Evolutionary conservation across 768 basidiomycete species (phyloP).

Genomic region (Tubosaeta brunneosetosa): DNA sequence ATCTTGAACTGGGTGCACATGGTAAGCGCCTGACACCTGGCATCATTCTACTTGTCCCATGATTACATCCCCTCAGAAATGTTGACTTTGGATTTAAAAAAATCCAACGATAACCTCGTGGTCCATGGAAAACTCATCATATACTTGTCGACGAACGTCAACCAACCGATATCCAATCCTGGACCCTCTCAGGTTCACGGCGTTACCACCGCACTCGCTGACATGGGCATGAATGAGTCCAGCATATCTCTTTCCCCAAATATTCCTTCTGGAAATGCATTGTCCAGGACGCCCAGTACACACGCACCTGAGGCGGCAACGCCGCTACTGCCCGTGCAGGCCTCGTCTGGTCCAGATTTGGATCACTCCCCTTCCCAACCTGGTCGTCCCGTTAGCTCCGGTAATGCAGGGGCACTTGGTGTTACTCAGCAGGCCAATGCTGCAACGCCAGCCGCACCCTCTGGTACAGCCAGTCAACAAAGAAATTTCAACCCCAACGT

Average conservation of each 20-base stretch:
- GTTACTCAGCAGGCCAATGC: constrained; percentile 19
- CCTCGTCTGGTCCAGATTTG: constrained; percentile 27
- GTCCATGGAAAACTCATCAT: constrained; percentile 98
- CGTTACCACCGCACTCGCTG: constrained; percentile 53
- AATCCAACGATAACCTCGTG: constrained; percentile 97
- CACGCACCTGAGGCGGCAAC: constrained; percentile 53
- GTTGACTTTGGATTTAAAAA: constrained; percentile 94
- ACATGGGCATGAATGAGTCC: constrained; percentile 58
- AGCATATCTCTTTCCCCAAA: constrained; percentile 53
- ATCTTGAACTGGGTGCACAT: constrained; percentile 89
- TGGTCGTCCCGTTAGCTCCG: constrained; percentile 36
- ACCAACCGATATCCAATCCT: constrained; percentile 78
- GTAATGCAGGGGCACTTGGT: constrained; percentile 18
- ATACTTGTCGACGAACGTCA: constrained; percentile 90
- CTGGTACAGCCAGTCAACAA: constrained; percentile 45
- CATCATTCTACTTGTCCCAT: background rate
- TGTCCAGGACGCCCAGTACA: constrained; percentile 65
- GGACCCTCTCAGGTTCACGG: constrained; percentile 69
- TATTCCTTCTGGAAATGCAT: constrained; percentile 32
- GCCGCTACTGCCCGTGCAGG: constrained; percentile 33
- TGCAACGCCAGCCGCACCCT: constrained; percentile 28
- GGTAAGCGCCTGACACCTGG: constrained; percentile 49
- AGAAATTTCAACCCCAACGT: constrained; percentile 93
- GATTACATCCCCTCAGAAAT: constrained; percentile 58
- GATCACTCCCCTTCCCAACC: constrained; percentile 26